phyloP scores from a whole-genome alignment of 2,329 filamentous ascomycete species.

The Aspergillus arachidicola region DNA sequence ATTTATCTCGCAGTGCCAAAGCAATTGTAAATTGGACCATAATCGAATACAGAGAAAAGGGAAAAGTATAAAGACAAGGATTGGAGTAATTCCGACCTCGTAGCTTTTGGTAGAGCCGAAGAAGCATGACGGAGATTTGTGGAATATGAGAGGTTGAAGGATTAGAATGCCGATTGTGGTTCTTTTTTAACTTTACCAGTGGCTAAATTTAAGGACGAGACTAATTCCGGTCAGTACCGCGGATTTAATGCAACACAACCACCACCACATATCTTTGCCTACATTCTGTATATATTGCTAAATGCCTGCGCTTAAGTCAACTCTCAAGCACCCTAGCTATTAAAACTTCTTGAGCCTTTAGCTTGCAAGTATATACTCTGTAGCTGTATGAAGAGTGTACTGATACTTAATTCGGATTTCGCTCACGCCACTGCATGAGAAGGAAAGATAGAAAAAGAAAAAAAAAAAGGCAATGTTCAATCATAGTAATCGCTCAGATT shows the following conservation, averaged over 20 bases:
- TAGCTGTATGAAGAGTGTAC: neutral
- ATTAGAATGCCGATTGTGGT: no score
- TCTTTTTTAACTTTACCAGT: no score
- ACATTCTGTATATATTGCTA: no score
- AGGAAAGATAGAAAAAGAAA: neutral
- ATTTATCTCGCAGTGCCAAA: constrained; percentile 13
- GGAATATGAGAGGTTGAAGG: no score
- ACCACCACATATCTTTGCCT: no score
- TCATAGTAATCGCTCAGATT: neutral
- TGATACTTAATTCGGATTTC: neutral
- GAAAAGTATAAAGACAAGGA: constrained; percentile 14
- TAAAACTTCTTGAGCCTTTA: neutral
- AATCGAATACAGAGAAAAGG: constrained; percentile 12
- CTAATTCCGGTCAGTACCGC: no score
- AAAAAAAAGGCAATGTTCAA: neutral
- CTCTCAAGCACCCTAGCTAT: no score
- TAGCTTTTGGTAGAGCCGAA: neutral
- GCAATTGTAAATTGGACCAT: constrained; percentile 15
- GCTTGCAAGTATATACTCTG: neutral
- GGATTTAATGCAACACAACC: no score
- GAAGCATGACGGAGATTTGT: neutral
- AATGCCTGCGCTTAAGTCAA: no score
- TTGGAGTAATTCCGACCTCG: neutral
- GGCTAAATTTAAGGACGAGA: no score
- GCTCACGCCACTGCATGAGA: neutral